Evolutionary conservation across 2,329 filamentous ascomycete species (phyloP), one percentile per base, ranked within the genome.

Genomic region (Alternaria gansuensis): DNA sequence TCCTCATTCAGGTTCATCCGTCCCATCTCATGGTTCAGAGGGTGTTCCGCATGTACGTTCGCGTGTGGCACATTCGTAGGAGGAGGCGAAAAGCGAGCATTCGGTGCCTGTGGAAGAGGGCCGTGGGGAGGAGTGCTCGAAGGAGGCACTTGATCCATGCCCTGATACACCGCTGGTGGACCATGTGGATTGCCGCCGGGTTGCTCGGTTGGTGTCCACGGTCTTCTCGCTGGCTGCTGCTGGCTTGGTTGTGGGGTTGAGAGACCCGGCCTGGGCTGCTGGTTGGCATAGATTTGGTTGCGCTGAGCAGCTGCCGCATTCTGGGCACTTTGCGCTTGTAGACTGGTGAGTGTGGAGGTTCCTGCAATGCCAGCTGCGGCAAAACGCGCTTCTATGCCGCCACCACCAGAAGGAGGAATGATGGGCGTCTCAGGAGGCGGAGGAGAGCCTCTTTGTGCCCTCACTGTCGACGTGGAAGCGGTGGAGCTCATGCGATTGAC

Each of bases 131-230:
- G 80, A 78, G 68, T 82, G 78, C 31, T 77, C 70, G 53, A 79
- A 75, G 57, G 65, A 24, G 66, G 68, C 8, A 93, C 87, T 61
- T 91, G 88, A 64, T 89, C 89, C 51, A 87, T 85, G 6, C 95
- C 95, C 78, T 97, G 94, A 69, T 97, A 98, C 1, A 96, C 90
- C 0, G 91, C 93, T 0, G 94, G 93, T 29, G 93, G 93, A 0
- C 93, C 93, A 79, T 97, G 92, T 5, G 92, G 92, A 51, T 93
- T 90, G 62, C 89, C 89, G 31, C 92, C 93, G 1, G 93, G 93
- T 57, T 88, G 85, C 76, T 99, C 95, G 3, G 95, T 98, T 0
- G 95, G 95, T 9, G 94, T 98, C 95, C 94, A 98, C 29, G 93
- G 93, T 46, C 94, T 85, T 26, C 83, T 74, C 36, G 80, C 75